A percentile compares a stretch with the other conserved stretches of the same genome.
phyloP scores from a whole-genome alignment of 2,329 filamentous ascomycete genomes.

The Rutstroemia sydowiana region DNA sequence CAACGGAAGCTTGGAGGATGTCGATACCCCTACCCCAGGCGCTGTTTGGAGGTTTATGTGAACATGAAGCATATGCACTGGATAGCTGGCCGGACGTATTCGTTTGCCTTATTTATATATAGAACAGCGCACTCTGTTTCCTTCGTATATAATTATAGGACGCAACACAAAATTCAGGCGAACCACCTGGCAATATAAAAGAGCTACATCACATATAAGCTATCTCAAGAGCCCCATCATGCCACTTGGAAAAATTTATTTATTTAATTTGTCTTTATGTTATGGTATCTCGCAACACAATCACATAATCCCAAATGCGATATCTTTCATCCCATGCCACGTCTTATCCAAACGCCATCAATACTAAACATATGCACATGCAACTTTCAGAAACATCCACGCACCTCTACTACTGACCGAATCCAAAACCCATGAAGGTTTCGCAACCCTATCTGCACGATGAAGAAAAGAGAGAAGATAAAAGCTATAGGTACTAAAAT shows the following conservation, averaged over 20 bases:
- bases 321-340: not conserved
- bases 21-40: constrained; percentile 20
- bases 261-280: constrained; percentile 1
- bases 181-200: no score
- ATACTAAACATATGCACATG: constrained; percentile 2
- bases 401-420: not conserved
- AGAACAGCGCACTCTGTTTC: no score
- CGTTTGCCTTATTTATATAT: no score
- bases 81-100: no score
- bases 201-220: no score
- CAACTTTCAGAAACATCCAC: not conserved
- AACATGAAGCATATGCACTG: not conserved
- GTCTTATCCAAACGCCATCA: not conserved
- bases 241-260: not conserved
- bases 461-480: no score
- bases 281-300: constrained; percentile 1
- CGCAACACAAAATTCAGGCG: no score
- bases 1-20: constrained; percentile 30
- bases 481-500: not conserved
- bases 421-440: not conserved
- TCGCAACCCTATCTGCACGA: not conserved
- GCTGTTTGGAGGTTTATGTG: constrained; percentile 25
- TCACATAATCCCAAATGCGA: constrained; percentile 1
- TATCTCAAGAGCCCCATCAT: not conserved
- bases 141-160: no score